Conservation (phyloP, 2,329 filamentous ascomycete species). For the Penicillium capsulatum region DNA sequence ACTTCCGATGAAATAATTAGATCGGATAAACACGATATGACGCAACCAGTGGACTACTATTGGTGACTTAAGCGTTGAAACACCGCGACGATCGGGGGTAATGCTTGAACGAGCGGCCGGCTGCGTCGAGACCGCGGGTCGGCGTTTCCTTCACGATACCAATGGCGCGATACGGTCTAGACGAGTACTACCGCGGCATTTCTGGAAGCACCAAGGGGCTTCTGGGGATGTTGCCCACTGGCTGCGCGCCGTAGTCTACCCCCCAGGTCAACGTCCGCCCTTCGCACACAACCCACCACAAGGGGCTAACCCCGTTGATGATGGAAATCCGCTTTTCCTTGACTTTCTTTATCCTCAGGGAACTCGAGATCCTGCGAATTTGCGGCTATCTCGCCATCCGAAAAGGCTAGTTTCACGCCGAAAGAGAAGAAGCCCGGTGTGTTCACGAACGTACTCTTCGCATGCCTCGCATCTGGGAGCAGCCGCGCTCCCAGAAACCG, state of each 20-base stretch:
- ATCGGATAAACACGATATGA: conserved; percentile 23
- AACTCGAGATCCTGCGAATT: conserved; percentile 22
- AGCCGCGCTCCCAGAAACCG: conserved; percentile 1
- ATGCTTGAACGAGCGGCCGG: conserved; percentile 52
- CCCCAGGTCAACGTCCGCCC: conserved; percentile 17
- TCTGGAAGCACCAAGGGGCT: conserved; percentile 34
- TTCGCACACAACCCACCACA: conserved; percentile 12
- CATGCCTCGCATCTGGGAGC: conserved; percentile 15
- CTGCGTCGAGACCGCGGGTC: conserved; percentile 49
- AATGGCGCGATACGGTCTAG: conserved; percentile 37
- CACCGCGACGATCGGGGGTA: conserved; percentile 34
- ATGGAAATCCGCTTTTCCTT: conserved; percentile 28
- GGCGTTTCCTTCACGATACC: conserved; percentile 42
- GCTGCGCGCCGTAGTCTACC: conserved; percentile 32
- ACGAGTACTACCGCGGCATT: conserved; percentile 33
- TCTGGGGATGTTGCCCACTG: conserved; percentile 31
- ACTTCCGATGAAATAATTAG: neutral
- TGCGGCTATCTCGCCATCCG: conserved; percentile 22
- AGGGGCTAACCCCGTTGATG: conserved; percentile 10
- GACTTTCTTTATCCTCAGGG: conserved; percentile 41
- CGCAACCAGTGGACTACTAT: conserved; percentile 17
- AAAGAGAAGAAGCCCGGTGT: conserved; percentile 22
- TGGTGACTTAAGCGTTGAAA: conserved; percentile 25
- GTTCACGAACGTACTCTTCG: conserved; percentile 21
- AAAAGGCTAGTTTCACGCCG: conserved; percentile 25